Evolutionary conservation across 2,329 filamentous ascomycete genomes (phyloP), one percentile per base, ranked within the genome.

Genomic region (Xylariales sp.): DNA sequence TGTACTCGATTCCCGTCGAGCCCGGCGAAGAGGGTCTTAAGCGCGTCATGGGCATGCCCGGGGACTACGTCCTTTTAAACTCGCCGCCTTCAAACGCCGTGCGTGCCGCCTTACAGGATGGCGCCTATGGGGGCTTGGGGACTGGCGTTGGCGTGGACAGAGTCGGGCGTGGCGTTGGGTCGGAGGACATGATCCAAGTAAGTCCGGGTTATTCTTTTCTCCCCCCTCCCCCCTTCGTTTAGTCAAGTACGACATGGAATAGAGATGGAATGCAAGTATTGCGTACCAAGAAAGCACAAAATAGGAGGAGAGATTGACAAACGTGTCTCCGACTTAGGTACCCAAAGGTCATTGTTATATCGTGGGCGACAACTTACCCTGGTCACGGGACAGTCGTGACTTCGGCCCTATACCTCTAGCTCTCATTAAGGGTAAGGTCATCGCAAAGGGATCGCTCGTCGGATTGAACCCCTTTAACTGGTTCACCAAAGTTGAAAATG

Each of bases 261-360:
- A n/a, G 2, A 32, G 45, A 48, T 53, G 30, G 9, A 34, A 55
- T 18, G 1, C 8, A 39, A 14, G 9, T n/a, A 39, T 41, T 52
- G 28, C 18, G 28, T 9, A 16, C 5, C 23, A 23, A 23, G 23
- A 23, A 50, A 3, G 23, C 1, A 32, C 18, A 46, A 5, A 12
- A 43, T 32, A 28, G n/a, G 62, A 62, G 48, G 52, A 46, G 30
- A 30, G 6, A 52, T 18, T 68, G 39, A 66, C 56, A 23, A 53
- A 45, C 14, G 5, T 12, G 14, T 61, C 18, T 54, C 23, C 14
- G 28, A 8, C 18, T 46, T 75, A 97, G 92, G 89, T 99, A 16
- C 96, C 96, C 0, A 85, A 92, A 76, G 96, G 96, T 1, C 96
- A 99, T 83, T 97, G 94, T 75, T 98, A 93, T 89, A 83, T 97